These are phyloP conservation scores for Solanum tarapatanum DNA, from an alignment of 257 asterid species.

Conservation along the genomic window DNA sequence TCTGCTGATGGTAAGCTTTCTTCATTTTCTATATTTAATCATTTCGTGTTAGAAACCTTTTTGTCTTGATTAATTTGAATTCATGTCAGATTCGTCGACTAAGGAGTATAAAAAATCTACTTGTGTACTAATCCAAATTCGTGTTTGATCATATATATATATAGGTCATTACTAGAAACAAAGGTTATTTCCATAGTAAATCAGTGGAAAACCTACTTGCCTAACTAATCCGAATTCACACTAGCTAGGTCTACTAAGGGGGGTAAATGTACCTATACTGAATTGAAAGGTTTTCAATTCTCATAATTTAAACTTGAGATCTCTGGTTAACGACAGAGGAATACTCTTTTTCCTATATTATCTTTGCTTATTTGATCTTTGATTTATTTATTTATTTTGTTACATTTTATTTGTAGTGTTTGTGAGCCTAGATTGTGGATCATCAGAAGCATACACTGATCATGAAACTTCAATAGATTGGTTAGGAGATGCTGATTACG, in stretches of 20 bases:
- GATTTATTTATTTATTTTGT: not conserved
- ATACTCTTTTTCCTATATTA: not conserved
- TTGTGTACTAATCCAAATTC: not conserved
- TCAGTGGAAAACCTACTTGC: not conserved
- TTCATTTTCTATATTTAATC: not conserved
- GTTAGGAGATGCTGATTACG: constrained; percentile 12
- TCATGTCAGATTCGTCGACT: not conserved
- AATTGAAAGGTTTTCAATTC: not conserved
- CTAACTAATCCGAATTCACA: not conserved
- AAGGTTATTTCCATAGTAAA: too few relatives aligned
- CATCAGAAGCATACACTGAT: constrained; percentile 17
- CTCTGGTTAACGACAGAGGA: not conserved
- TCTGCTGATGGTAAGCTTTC: constrained; percentile 12
- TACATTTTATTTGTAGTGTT: not conserved
- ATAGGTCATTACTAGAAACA: not conserved
- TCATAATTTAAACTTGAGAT: not conserved
- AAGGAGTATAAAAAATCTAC: not conserved
- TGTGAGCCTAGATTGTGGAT: constrained; percentile 32
- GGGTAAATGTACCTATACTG: not conserved
- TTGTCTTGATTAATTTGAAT: not conserved
- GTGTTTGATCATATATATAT: not conserved
- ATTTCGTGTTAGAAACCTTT: not conserved
- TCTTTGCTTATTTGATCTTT: not conserved
- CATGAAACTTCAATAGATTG: constrained; percentile 7
- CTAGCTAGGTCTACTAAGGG: not conserved